Evolutionary conservation across 2,329 filamentous ascomycete species (phyloP).

Genomic region (Aspergillus sp.): DNA sequence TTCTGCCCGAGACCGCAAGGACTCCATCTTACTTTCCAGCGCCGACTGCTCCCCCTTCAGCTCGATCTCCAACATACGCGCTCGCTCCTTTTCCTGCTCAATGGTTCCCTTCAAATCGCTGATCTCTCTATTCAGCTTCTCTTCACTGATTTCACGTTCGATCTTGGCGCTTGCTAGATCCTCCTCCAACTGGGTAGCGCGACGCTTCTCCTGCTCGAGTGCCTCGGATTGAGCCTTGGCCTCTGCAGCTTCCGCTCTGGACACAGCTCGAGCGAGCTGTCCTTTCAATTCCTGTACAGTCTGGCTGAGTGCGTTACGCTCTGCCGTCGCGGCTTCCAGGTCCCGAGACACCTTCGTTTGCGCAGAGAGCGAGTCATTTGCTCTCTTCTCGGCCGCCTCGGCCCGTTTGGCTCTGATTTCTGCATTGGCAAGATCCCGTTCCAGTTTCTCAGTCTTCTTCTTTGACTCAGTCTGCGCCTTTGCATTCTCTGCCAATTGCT

Average conservation of each 20-base stretch:
- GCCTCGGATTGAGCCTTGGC: slow-evolving; percentile 67
- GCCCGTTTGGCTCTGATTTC: slow-evolving; percentile 62
- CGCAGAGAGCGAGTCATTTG: slow-evolving; percentile 56
- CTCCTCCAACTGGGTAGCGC: slow-evolving; percentile 58
- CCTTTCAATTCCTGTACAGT: slow-evolving; percentile 68
- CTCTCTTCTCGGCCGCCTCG: slow-evolving; percentile 60
- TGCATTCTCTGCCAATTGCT: slow-evolving; percentile 53
- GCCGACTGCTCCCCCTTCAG: slow-evolving; percentile 73
- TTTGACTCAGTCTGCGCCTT: slow-evolving; percentile 53
- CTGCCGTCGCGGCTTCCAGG: slow-evolving; percentile 62
- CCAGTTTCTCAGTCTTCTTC: slow-evolving; percentile 60
- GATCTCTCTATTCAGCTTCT: slow-evolving; percentile 70
- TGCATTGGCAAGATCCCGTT: slow-evolving; percentile 53
- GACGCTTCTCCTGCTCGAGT: slow-evolving; percentile 64
- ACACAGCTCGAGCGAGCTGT: slow-evolving; percentile 68
- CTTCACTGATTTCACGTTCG: slow-evolving; percentile 74
- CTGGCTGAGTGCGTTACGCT: slow-evolving; percentile 63
- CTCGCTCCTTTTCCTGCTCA: slow-evolving; percentile 70
- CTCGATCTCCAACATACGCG: slow-evolving; percentile 70
- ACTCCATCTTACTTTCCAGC: slow-evolving; percentile 86
- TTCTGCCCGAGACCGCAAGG: slow-evolving; percentile 80
- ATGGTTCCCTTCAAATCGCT: slow-evolving; percentile 72
- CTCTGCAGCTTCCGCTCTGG: slow-evolving; percentile 67
- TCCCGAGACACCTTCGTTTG: slow-evolving; percentile 58
- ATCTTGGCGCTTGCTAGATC: slow-evolving; percentile 67